Evolutionary conservation across 1,284 basidiomycete species (phyloP).

Genomic region (Sanghuangporus sanghuang): DNA sequence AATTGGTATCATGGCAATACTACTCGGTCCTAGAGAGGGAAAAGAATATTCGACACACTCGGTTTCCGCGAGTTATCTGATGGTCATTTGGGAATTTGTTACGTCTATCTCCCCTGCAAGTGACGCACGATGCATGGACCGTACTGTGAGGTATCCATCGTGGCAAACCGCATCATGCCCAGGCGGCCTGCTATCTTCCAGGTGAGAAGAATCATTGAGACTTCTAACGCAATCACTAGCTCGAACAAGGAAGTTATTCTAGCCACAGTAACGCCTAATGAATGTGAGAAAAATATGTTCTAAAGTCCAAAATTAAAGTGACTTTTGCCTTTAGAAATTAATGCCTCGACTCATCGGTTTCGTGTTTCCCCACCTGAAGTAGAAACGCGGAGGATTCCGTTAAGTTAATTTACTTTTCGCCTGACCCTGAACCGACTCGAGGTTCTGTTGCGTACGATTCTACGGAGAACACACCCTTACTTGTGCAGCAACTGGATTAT

Average conservation of each 20-base stretch:
- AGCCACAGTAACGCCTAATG: not conserved
- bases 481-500: not conserved
- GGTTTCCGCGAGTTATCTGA: not conserved
- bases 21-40: not conserved
- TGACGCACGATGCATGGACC: not conserved
- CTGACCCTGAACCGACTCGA: no score
- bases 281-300: not conserved
- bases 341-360: not conserved
- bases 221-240: not conserved
- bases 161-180: not conserved
- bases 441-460: not conserved
- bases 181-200: not conserved
- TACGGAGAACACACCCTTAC: not conserved
- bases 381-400: not conserved
- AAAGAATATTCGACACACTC: not conserved
- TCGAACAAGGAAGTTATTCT: not conserved
- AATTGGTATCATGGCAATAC: not conserved
- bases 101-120: not conserved
- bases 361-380: not conserved
- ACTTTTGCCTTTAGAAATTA: not conserved
- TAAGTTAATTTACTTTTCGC: no score
- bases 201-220: not conserved
- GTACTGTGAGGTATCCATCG: not conserved
- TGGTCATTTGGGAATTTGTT: not conserved
- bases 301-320: not conserved